Evolutionary conservation across 352 stramenopile species (phyloP), one percentile per base, ranked within the genome.

Genomic region (Globisporangium rhizosaccharum): DNA sequence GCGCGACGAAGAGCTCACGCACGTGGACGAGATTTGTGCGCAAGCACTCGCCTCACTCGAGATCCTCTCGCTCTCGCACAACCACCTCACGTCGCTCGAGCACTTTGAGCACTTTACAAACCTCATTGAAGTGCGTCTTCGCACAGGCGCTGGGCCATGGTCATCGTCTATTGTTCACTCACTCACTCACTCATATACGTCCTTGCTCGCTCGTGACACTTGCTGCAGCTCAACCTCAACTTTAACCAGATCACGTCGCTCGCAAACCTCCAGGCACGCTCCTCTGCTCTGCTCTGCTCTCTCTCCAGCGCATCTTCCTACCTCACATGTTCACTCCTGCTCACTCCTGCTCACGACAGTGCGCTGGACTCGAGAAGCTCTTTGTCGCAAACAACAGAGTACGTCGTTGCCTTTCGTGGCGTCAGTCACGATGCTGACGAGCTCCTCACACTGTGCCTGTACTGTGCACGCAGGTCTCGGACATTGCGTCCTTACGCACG

Each of bases 11-110:
- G 65, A 63, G 3, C 49, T 93, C 23, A 52, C 66, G 5, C 62
- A 61, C 6, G 37, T 91, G 28, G 71, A 90, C 48, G 66, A 77
- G 25, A 55, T 49, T 49, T 93, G 82, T 57, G 84, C 84, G 1
- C 69, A 82, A 58, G 71, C 63, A 39, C 61, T 93, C 50, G 56
- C 70, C 11, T 78, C 72, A 53, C 61, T 93, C 14, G 84, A 93
- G 68, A 76, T 93, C 36, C 59, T 93, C n/a, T 93, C 84, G 28
- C 67, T 93, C 2, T 93, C 84, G 6, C 84, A 93, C 76, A 93
- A 93, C 61, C 68, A 65, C 18, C 67, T 93, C 25, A 58, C 64
- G 26, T 82, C 73, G 44, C 65, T 93, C 2, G 57, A 83, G 5
- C 60, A 82, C 33, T 93, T 91, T 44, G 69, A 88, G 65, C 63